Evolutionary conservation across 2,329 filamentous ascomycete genomes (phyloP), one percentile per base, ranked within the genome.

Genomic region (Didymella pomorum): DNA sequence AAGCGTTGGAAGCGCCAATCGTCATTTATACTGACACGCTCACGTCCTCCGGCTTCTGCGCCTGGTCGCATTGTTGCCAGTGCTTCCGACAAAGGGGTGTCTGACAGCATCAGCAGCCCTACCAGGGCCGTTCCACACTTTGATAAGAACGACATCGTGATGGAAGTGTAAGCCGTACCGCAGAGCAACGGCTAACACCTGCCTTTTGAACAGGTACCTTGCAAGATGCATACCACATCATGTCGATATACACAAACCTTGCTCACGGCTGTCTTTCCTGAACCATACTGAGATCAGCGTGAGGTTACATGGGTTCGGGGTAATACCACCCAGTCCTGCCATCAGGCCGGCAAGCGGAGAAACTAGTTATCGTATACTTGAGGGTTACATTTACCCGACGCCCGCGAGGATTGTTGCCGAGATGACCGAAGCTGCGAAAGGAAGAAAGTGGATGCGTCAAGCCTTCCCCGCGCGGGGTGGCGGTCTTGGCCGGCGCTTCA

Each of bases 1-100:
- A 71, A 76, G 18, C 77, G 77, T 31, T 65, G 65, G 58, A 80
- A 80, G 8, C 71, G 69, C 79, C 79, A 80, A n/a, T 64, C 74
- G 4, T 61, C 64, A 52, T 79, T 78, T 37, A 79, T 62, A 47
- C 69, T 76, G 14, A 69, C 60, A 21, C 75, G 73, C 49, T 76
- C 54, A 23, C 72, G 69, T 6, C 58, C 64, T 16, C 16, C 20
- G 25, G 54, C 29, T 7, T 48, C 39, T 12, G 46, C 52, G 11
- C 55, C 29, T 20, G 49, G 39, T 48, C 37, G 62, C 0, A 39
- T 53, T 10, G 58, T 55, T 7, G 51, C 49, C 29, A 56, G 43
- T 39, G 66, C 61, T 29, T 55, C 35, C n/a, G 63, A 20, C 2
- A 29, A 2, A 12, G 55, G 52, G 21, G 65, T 26, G 29, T 41